Evolutionary conservation across 2,329 filamentous ascomycete genomes (phyloP).

Genomic region (Verticillium dahliae): DNA sequence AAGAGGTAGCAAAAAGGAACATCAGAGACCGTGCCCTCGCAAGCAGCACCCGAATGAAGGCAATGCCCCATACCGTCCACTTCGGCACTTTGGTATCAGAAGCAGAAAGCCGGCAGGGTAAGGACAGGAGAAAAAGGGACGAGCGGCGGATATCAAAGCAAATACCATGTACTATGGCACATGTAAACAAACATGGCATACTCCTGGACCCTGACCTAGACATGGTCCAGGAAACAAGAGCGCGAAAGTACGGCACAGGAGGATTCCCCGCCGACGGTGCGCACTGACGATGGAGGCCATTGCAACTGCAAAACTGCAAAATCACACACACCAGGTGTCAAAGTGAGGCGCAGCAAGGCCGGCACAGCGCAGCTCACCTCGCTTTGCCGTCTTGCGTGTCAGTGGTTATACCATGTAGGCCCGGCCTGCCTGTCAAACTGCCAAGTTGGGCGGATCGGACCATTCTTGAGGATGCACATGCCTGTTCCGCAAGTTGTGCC

Average conservation of each 20-base stretch:
- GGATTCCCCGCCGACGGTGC: not conserved
- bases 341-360: not conserved
- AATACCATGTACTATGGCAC: not conserved
- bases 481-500: not conserved
- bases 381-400: not conserved
- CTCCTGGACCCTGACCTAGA: not conserved
- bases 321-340: not conserved
- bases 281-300: not conserved
- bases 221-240: not conserved
- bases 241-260: not conserved
- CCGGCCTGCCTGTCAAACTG: not conserved
- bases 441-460: not conserved
- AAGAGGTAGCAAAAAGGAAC: not conserved
- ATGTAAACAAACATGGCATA: not conserved
- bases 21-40: not conserved
- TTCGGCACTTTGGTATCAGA: not conserved
- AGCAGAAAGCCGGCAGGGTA: not conserved
- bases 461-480: not conserved
- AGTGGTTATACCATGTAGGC: too few species aligned
- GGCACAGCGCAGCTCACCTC: not conserved
- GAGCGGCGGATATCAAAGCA: not conserved
- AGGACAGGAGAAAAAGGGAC: not conserved
- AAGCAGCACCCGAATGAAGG: not conserved
- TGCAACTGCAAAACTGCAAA: not conserved
- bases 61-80: not conserved